Base-by-base conservation (phyloP, 2,329 filamentous ascomycete genomes). In the Fusarium sp. region DNA sequence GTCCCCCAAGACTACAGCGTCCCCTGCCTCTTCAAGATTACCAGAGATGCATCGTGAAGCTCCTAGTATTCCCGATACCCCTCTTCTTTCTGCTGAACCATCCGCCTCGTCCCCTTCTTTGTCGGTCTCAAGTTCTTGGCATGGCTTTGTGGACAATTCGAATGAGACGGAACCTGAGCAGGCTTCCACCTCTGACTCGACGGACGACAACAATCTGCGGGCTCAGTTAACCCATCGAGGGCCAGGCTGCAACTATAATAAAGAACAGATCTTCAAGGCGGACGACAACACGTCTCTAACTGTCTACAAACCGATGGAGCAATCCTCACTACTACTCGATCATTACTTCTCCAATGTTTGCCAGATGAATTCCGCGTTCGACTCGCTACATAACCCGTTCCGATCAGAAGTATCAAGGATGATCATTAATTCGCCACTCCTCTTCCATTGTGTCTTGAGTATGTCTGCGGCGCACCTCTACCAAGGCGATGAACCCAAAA, bases 391-490 rank as follows among this genome's bases (percentile, higher is more conserved):
- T 2, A 76, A 76, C 22, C 73, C 73, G 3, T 75, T 73, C 25
- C 50, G 73, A 3, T 76, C 70, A 7, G 27, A 73, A 7, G 22
- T 76, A 2, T 38, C 69, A 3, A 25, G 22, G 0, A 69, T 76
- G 65, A 74, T 76, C 6, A 22, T 37, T 0, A 15, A 50, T 11
- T 76, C 73, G 1, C 62, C 66, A 0, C n/a, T 76, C 0, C 22
- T 76, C 0, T 72, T 70, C 30, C 43, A 74, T 15, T 66, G 66
- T 14, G 56, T 68, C 6, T 15, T 76, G 40, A 74, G 66, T 6
- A 73, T 73, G 58, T 76, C 74, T 1, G 73, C 74, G 0, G 71
- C 74, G 2, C 73, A 76, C 20, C 54, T 74, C 0, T 70, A 67
- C 22, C 71, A 72, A 3, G n/a, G 68, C 4, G 38, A 64, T 1